These are phyloP conservation scores for Sporisorium reilianum DNA, from an alignment of 1,284 basidiomycete genomes.

Conservation along the genomic window DNA sequence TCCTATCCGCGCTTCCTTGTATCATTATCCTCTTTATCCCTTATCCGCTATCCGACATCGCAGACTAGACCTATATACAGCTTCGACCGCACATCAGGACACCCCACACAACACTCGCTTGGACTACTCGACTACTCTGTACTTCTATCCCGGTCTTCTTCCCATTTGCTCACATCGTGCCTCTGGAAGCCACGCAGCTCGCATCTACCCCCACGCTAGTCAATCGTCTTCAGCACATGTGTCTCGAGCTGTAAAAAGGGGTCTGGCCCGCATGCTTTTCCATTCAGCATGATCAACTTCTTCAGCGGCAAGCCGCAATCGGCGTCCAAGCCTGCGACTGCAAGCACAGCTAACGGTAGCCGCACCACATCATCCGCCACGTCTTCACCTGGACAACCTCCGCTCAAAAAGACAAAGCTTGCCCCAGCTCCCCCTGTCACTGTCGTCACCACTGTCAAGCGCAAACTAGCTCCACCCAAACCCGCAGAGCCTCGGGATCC, in stretches of 20 bases:
- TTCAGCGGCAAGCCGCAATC: slow-evolving; percentile 36
- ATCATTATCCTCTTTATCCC: neutral
- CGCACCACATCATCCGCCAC: slow-evolving; percentile 6
- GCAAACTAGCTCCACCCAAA: slow-evolving; percentile 29
- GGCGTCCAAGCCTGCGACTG: slow-evolving; percentile 8
- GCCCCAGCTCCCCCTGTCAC: slow-evolving; percentile 30
- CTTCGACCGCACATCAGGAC: neutral
- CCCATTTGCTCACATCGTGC: neutral
- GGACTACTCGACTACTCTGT: slow-evolving; percentile 1
- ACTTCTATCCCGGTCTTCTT: neutral
- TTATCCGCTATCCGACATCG: neutral
- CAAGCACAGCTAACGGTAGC: slow-evolving; percentile 9
- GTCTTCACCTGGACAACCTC: slow-evolving; percentile 10
- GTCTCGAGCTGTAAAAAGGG: neutral
- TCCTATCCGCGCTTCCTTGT: neutral
- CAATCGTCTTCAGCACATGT: neutral
- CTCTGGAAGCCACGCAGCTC: neutral
- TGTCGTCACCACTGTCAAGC: slow-evolving; percentile 45
- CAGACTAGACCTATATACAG: neutral
- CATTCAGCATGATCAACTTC: slow-evolving; percentile 46
- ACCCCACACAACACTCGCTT: slow-evolving; percentile 1
- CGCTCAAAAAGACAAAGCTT: slow-evolving; percentile 34
- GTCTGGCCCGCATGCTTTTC: neutral
- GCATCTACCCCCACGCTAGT: too few relatives aligned
- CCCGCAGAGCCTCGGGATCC: slow-evolving; percentile 36